These are phyloP conservation scores for Sugiyamaella chiloensis DNA, from an alignment of 805 yeast species.

Conservation along the genomic window DNA sequence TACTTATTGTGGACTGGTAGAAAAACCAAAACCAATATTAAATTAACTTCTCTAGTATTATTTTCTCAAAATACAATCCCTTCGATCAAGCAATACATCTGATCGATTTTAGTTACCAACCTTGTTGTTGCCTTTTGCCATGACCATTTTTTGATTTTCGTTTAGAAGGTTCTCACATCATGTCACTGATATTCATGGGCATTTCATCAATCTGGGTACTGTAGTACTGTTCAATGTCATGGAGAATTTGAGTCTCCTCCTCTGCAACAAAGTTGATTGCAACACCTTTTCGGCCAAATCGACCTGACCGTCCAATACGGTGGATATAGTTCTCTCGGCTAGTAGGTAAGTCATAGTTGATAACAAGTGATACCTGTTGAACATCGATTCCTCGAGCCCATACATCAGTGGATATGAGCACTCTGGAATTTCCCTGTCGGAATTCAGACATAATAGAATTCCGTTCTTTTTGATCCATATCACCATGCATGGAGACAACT, in stretches of 20 bases:
- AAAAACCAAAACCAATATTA: no score
- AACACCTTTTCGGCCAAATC: slow-evolving; percentile 98
- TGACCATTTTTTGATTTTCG: no score
- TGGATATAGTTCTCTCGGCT: slow-evolving; percentile 93
- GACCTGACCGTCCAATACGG: slow-evolving; percentile 97
- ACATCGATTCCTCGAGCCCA: slow-evolving; percentile 98
- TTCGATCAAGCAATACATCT: no score
- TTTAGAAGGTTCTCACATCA: slow-evolving; percentile 34
- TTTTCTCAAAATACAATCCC: no score
- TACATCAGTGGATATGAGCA: slow-evolving; percentile 88
- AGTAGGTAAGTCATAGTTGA: slow-evolving; percentile 88
- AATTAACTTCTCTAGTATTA: no score
- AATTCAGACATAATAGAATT: slow-evolving; percentile 94
- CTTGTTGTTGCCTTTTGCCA: no score
- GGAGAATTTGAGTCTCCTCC: slow-evolving; percentile 68
- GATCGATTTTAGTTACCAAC: no score
- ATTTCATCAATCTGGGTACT: slow-evolving; percentile 87
- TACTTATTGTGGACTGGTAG: no score
- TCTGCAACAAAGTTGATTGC: slow-evolving; percentile 91
- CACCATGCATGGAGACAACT: slow-evolving; percentile 94
- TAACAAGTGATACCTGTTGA: slow-evolving; percentile 93
- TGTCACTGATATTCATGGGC: slow-evolving; percentile 56
- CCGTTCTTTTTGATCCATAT: slow-evolving; percentile 90
- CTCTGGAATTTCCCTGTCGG: slow-evolving; percentile 90
- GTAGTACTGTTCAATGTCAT: slow-evolving; percentile 87